phyloP scores from a whole-genome alignment of 495 filamentous ascomycete genomes.

The Penicillium angulare region DNA sequence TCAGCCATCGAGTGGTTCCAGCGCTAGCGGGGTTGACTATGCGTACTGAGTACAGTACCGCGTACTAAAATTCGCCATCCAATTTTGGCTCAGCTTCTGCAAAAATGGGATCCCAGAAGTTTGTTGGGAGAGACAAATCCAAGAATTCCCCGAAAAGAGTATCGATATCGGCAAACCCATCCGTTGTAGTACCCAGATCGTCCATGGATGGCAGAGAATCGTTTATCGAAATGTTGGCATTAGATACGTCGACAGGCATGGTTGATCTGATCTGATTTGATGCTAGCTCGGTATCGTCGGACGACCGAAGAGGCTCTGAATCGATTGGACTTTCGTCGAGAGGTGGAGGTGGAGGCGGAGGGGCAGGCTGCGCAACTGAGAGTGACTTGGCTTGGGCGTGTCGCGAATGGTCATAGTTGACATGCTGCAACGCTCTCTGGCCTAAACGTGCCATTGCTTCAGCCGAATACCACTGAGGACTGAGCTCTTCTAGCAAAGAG shows the following conservation, averaged over 20 bases:
- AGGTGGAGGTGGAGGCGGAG: no score
- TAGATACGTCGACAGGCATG: neutral
- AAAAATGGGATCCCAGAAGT: slow-evolving; percentile 46
- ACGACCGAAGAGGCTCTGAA: neutral
- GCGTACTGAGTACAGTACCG: neutral
- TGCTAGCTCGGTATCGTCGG: neutral
- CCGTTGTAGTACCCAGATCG: slow-evolving; percentile 10
- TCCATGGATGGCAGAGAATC: slow-evolving; percentile 1
- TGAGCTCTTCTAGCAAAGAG: slow-evolving; percentile 52
- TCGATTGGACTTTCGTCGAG: neutral
- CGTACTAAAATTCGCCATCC: neutral
- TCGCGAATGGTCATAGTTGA: slow-evolving; percentile 11
- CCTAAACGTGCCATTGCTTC: slow-evolving; percentile 60
- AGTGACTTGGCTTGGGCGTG: neutral
- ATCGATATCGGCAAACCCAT: slow-evolving; percentile 39
- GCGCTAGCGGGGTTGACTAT: no score
- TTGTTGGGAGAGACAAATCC: slow-evolving; percentile 40
- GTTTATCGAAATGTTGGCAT: slow-evolving; percentile 1
- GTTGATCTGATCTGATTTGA: neutral
- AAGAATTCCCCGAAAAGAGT: slow-evolving; percentile 42
- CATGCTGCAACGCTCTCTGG: slow-evolving; percentile 36
- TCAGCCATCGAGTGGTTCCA: no score
- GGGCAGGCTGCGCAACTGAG: neutral
- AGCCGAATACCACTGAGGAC: slow-evolving; percentile 61
- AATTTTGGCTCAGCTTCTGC: slow-evolving; percentile 14